Base-by-base conservation (phyloP, 345 rosid genomes). In the Hypericum androsaemum region DNA sequence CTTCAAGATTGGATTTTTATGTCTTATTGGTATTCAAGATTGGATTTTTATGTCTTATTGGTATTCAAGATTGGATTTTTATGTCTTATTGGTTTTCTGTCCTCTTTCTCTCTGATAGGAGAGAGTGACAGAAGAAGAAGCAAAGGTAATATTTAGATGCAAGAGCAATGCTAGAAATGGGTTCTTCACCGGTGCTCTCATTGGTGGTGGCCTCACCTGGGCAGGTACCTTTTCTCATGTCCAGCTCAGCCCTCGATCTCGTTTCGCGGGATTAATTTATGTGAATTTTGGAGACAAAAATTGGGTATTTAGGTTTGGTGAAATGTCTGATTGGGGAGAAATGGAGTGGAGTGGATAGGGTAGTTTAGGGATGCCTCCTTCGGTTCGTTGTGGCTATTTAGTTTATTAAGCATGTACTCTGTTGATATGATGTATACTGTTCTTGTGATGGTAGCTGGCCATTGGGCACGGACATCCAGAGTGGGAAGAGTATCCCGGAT, bases 91-190 rank as follows among this genome's bases (percentile, higher is more conserved):
- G 7, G 32, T 12, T 13, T 46, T 5, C 3, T 6, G 15, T 6
- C 0, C 0, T 8, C 3, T n/a, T 8, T 6, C 12, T 3, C 9
- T 46, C 7, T 13, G 40, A 52, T 52, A 77, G 81, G 76, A 56
- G 64, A 52, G 49, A n/a, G 37, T 74, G 66, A 76, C 80, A 12
- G 52, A 58, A 37, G 47, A 54, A 57, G 86, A 80, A 68, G 68
- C 17, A 39, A 58, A 65, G 0, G 12, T 70, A 32, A 59, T 80
- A 59, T 35, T 5, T 6, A 14, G 50, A 1, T 74, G 70, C 49
- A 61, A 63, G 64, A 58, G 69, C 6, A 70, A 56, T 58, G 78
- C 77, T 14, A 0, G 61, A 0, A 66, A 57, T 54, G 66, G 43
- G 12, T 74, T 74, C 42, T n/a, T 39, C 0, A 41, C 11, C 11